Conservation (phyloP, 176 grass and related monocot species). For the Paspalum vaginatum region DNA sequence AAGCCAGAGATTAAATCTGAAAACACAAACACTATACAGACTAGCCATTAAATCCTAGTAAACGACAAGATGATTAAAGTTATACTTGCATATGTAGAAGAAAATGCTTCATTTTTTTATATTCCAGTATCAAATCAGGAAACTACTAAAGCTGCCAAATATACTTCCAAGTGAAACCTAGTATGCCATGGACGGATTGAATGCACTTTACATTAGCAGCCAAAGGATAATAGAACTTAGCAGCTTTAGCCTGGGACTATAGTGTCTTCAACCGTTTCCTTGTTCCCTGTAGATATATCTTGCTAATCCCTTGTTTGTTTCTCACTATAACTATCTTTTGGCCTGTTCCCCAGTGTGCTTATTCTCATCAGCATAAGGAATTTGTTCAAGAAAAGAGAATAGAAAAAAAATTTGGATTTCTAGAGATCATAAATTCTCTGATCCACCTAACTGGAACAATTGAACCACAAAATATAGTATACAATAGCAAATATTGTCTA, state of each 20-base stretch:
- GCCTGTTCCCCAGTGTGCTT: too few species aligned
- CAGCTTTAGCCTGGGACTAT: neutral
- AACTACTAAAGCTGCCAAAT: slow-evolving; percentile 10
- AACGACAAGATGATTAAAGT: slow-evolving; percentile 6
- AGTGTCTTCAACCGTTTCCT: neutral
- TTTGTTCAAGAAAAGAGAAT: neutral
- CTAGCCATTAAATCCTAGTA: neutral
- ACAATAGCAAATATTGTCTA: slow-evolving; percentile 3
- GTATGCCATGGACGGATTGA: neutral
- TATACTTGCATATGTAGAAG: slow-evolving; percentile 16
- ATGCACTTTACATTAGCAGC: neutral
- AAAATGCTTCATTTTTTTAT: slow-evolving; percentile 9
- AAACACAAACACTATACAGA: neutral
- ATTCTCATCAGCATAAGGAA: neutral
- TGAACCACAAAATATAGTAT: neutral
- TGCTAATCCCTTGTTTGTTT: neutral
- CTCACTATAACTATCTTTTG: neutral
- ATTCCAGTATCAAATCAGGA: neutral
- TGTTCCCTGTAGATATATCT: neutral
- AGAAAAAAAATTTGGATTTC: slow-evolving; percentile 1
- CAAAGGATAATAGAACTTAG: neutral
- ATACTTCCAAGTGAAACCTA: neutral
- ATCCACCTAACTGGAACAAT: neutral
- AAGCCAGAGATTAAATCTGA: slow-evolving; percentile 2
- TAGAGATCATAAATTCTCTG: neutral